A percentile compares a stretch with the other conserved stretches of the same genome.
phyloP scores from a whole-genome alignment of 345 rosid species.

The Murraya paniculata region DNA sequence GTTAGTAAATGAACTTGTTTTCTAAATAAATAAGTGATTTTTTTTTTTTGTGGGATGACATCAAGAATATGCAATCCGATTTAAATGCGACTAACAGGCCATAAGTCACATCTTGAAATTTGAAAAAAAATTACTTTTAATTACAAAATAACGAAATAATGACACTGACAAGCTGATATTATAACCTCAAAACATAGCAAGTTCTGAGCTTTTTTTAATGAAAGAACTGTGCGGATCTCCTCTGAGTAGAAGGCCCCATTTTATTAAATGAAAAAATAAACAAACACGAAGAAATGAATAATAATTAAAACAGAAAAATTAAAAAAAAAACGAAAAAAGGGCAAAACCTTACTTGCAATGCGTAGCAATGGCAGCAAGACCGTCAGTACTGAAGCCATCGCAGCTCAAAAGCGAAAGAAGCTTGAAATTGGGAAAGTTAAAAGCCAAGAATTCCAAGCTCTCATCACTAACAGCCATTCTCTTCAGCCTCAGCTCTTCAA shows the following conservation, averaged over 20 bases:
- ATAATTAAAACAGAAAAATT: neutral
- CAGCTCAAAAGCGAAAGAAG: constrained; percentile 59
- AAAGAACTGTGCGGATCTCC: constrained; percentile 2
- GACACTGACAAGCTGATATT: no score
- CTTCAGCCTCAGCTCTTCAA: constrained; percentile 65
- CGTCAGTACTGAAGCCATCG: constrained; percentile 65
- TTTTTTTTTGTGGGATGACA: constrained; percentile 22
- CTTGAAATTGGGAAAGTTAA: constrained; percentile 46
- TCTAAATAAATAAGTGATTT: constrained; percentile 4
- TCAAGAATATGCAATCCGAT: constrained; percentile 31
- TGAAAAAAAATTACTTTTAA: neutral
- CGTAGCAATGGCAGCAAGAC: constrained; percentile 52
- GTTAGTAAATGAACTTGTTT: neutral
- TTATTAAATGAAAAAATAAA: neutral
- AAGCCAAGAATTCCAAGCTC: constrained; percentile 54
- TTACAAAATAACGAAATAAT: neutral
- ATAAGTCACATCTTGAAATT: constrained; percentile 34
- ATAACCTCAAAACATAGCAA: neutral
- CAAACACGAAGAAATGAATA: neutral
- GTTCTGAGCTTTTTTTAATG: neutral
- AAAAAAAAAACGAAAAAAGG: no score
- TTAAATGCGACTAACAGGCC: constrained; percentile 22
- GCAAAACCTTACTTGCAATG: constrained; percentile 52
- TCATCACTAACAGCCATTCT: constrained; percentile 66
- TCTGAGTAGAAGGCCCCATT: neutral